These are phyloP conservation scores for Pseudocercospora pini-densiflorae DNA, from an alignment of 2,329 filamentous ascomycete genomes.

Conservation along the genomic window DNA sequence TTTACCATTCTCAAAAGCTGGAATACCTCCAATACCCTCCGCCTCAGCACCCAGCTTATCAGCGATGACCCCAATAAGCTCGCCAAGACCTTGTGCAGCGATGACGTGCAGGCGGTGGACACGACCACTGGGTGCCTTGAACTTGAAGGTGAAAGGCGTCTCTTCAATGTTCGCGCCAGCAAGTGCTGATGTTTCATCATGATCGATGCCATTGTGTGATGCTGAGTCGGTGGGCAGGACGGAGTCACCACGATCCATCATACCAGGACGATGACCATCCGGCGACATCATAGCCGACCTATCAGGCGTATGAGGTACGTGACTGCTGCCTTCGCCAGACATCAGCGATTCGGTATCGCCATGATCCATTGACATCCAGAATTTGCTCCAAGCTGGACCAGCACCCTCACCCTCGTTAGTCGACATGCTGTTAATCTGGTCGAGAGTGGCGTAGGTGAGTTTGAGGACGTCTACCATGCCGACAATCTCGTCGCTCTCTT, in stretches of 20 bases:
- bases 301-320: conserved; percentile 67
- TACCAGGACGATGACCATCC: conserved; percentile 62
- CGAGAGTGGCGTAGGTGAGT: conserved; percentile 94
- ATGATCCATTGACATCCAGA: conserved; percentile 95
- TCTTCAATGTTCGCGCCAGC: conserved; percentile 65
- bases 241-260: conserved; percentile 74
- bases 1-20: conserved; percentile 77
- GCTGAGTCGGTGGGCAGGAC: conserved; percentile 93
- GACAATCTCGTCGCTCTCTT: conserved; percentile 89
- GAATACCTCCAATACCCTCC: conserved; percentile 80
- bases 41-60: conserved; percentile 85
- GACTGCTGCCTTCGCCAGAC: conserved; percentile 84
- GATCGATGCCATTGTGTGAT: conserved; percentile 78
- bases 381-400: conserved; percentile 99
- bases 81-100: conserved; percentile 77
- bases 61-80: conserved; percentile 76
- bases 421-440: conserved; percentile 92
- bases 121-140: conserved; percentile 94
- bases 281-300: conserved; percentile 79
- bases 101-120: conserved; percentile 90
- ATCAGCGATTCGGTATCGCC: conserved; percentile 95
- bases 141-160: conserved; percentile 93
- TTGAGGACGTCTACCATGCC: conserved; percentile 99
- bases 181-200: conserved; percentile 70
- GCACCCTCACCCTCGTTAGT: conserved; percentile 74